Base-by-base conservation (phyloP, 495 filamentous ascomycete species). In the Penicillium turbatum region DNA sequence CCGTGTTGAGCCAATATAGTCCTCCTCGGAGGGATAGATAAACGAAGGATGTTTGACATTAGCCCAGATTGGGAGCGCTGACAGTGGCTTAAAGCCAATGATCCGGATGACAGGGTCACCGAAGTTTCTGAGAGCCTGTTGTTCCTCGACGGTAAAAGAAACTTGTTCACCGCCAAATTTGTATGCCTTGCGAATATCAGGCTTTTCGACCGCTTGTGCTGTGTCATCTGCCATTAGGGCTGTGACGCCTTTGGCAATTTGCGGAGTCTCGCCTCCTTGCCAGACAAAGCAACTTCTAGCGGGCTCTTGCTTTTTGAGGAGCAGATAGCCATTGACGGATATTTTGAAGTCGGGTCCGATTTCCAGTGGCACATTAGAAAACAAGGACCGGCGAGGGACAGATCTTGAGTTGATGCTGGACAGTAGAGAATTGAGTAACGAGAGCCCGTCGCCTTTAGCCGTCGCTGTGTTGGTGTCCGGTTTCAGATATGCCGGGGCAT, bases 131-230 rank as follows among this genome's bases (percentile, higher is more conserved):
- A 99, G 74, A 13, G 77, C 71, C 53, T 85, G 84, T 51, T 88
- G 79, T 66, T 97, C 93, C 30, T 96, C 91, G 2, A 81, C 75
- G 2, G 83, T 86, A 69, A 99, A 99, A 16, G 85, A 72, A 38
- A 99, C 82, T 46, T 91, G 87, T 57, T 96, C 89, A 16, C 89
- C 90, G 29, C 92, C 95, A 58, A 96, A 97, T 61, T 92, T 96
- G 74, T 92, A 99, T 0, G 92, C 95, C 62, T 95, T 97, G 48
- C 86, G 84, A 32, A 96, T 81, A 54, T 96, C 89, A 8, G 68
- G 67, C 60, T 92, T 92, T 50, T 96, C 89, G 2, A 97, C 82
- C 0, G 80, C 78, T 31, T 84, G 77, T 4, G 83, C 82, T 1
- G 84, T 88, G 55, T 92, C 87, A 19, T 88, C 88, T 15, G 88